Evolutionary conservation across 2,329 filamentous ascomycete genomes (phyloP), one percentile per base, ranked within the genome.

Genomic region (Curvularia hawaiiensis): DNA sequence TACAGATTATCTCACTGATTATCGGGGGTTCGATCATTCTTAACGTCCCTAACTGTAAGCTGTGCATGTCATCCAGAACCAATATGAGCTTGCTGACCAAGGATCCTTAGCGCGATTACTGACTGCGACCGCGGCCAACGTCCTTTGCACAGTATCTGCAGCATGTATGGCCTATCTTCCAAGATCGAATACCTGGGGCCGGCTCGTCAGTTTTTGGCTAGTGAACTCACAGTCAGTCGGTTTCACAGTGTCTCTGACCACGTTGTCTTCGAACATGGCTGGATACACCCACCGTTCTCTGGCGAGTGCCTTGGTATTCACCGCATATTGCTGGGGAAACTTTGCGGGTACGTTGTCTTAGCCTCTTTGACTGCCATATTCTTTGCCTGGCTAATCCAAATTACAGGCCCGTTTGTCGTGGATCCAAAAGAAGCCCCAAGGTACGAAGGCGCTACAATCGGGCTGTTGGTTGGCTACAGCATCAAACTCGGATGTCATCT

Each of bases 241-340:
- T 12, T 61, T 62, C 50, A 59, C 61, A 61, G 33, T 64, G 65
- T 28, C 67, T 68, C 39, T 67, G 20, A 71, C 75, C 0, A 70
- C 71, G n/a, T 65, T 71, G n/a, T 68, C 80, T 0, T 79, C 79
- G 45, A 84, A 84, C 62, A 62, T 71, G 3, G 71, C 71, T 18
- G 73, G 72, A 5, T 70, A 74, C 26, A 75, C 73, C 6, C 74
- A 75, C 63, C 71, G 88, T 65, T 85, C 87, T 53, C 81, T 87
- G 35, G 85, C 85, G 4, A 86, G 85, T 18, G 71, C 66, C 2
- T 69, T 69, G 3, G 61, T 77, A 5, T 78, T 76, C 55, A 71
- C 75, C 22, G 80, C 80, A 0, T 84, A 76, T 44, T 77, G 72
- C 50, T 56, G 73, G 0, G 73, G 73, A 0, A 80, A 80, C 54